These are phyloP conservation scores for Tricholoma terreum DNA, from an alignment of 768 basidiomycete species.

Conservation along the genomic window DNA sequence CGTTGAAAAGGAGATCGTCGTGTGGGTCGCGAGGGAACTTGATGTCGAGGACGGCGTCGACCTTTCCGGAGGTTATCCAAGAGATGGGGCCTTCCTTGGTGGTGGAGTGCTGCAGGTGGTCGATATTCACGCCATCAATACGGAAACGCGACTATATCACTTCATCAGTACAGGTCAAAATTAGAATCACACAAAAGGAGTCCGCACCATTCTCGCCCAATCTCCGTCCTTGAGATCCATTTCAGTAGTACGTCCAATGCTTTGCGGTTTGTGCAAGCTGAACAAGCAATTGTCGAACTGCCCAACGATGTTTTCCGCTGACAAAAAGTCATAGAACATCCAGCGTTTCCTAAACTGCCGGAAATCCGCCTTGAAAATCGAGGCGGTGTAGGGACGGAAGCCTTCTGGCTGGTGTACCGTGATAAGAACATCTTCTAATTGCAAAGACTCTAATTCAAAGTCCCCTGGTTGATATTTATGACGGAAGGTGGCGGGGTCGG, in stretches of 20 bases:
- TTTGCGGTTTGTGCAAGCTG: slow-evolving; percentile 94
- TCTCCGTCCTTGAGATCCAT: slow-evolving; percentile 79
- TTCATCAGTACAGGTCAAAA: neutral
- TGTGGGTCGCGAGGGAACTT: slow-evolving; percentile 85
- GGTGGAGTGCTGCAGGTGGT: slow-evolving; percentile 85
- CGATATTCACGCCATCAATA: slow-evolving; percentile 95
- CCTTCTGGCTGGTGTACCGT: slow-evolving; percentile 92
- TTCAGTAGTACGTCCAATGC: slow-evolving; percentile 86
- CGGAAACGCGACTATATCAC: slow-evolving; percentile 79
- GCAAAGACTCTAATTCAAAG: slow-evolving; percentile 87
- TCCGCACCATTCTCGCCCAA: slow-evolving; percentile 81
- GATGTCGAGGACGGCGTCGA: slow-evolving; percentile 96
- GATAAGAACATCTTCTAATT: slow-evolving; percentile 89
- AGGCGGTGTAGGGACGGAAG: slow-evolving; percentile 89
- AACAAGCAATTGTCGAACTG: slow-evolving; percentile 98
- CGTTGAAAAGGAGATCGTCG: slow-evolving; percentile 70
- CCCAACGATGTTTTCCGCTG: slow-evolving; percentile 94
- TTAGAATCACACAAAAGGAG: neutral
- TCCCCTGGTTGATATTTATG: slow-evolving; percentile 74
- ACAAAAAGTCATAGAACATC: slow-evolving; percentile 92
- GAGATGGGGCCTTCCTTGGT: slow-evolving; percentile 87
- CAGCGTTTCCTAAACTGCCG: slow-evolving; percentile 84
- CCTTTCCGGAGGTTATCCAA: slow-evolving; percentile 96
- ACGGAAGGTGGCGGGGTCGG: slow-evolving; percentile 79
- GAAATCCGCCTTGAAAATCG: slow-evolving; percentile 92